Conservation (phyloP, 1,284 basidiomycete genomes). For the Leccinum fallax region DNA sequence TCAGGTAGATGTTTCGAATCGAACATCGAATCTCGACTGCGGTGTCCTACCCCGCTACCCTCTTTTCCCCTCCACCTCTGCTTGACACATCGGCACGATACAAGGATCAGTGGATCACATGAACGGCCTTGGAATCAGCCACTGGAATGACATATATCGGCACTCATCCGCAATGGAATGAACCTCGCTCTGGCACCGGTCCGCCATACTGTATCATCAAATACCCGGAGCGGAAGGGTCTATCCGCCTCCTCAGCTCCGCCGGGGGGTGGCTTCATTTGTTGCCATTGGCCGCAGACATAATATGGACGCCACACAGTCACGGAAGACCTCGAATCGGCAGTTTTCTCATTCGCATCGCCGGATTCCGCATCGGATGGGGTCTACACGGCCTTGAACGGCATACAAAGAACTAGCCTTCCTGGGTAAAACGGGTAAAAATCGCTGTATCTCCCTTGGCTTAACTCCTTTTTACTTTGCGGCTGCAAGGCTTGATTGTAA, state of each 20-base stretch:
- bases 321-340: constrained; percentile 10
- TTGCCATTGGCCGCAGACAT: constrained; percentile 35
- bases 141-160: constrained; percentile 39
- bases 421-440: constrained; percentile 11
- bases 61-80: constrained; percentile 45
- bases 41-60: constrained; percentile 31
- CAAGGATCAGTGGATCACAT: constrained; percentile 37
- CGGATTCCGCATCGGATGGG: constrained; percentile 19
- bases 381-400: constrained; percentile 22
- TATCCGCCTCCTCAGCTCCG: constrained; percentile 16
- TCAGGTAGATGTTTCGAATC: constrained; percentile 19
- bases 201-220: constrained; percentile 21
- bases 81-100: constrained; percentile 45
- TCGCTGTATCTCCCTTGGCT: constrained; percentile 20
- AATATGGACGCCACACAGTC: constrained; percentile 21
- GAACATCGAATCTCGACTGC: constrained; percentile 26
- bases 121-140: constrained; percentile 38
- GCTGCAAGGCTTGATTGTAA: constrained; percentile 28
- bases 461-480: constrained; percentile 12
- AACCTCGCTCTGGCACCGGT: constrained; percentile 37
- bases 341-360: constrained; percentile 10
- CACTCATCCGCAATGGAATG: constrained; percentile 27
- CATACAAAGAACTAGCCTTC: constrained; percentile 8
- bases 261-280: constrained; percentile 38
- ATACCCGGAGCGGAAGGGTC: constrained; percentile 18